Evolutionary conservation across 2,329 filamentous ascomycete species (phyloP), one percentile per base, ranked within the genome.

Genomic region (Scytalidium sp.): DNA sequence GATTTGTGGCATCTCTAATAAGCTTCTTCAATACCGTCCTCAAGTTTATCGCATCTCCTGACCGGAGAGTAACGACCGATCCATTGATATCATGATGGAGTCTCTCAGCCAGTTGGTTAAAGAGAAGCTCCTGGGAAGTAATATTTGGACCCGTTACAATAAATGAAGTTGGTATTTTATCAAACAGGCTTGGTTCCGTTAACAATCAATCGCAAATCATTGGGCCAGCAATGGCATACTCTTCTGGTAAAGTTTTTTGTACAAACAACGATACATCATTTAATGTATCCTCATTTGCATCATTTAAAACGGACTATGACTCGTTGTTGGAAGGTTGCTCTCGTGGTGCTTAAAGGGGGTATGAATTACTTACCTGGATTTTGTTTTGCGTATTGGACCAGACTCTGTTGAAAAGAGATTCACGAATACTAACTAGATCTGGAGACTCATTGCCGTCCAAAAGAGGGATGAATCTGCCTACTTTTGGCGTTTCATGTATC

Each of bases 61-160:
- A 89, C 4, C 83, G 81, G 42, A 95, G 65, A 15, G 83, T 72
- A 5, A 90, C 80, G 56, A 90, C 83, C 45, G 75, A 75, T 44
- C 81, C 81, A 17, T 70, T 60, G 21, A 70, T 65, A 45, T 75
- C 66, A 53, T 65, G 56, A 60, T 70, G 69, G n/a, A 85, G 68
- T n/a, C 69, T 70, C 51, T 81, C 77, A 11, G 80, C 78, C 10
- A 92, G 70, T 64, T 90, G 86, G 50, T 82, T 75, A 58, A 91
- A 91, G n/a, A 92, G 75, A 11, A 87, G 73, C 40, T 83, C 80
- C 64, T 91, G 87, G 2, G 86, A 87, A 29, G 87, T 84, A 58
- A 91, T 86, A 56, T 89, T 90, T 7, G 89, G 87, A 0, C 89
- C 90, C 8, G 87, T 88, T 51, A 90, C 79, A 57, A 93, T 83